Percentiles rank a stretch among this genome's conserved stretches.
Conservation (phyloP, 208 protist genomes). For the Acanthamoeba lenticulata region DNA sequence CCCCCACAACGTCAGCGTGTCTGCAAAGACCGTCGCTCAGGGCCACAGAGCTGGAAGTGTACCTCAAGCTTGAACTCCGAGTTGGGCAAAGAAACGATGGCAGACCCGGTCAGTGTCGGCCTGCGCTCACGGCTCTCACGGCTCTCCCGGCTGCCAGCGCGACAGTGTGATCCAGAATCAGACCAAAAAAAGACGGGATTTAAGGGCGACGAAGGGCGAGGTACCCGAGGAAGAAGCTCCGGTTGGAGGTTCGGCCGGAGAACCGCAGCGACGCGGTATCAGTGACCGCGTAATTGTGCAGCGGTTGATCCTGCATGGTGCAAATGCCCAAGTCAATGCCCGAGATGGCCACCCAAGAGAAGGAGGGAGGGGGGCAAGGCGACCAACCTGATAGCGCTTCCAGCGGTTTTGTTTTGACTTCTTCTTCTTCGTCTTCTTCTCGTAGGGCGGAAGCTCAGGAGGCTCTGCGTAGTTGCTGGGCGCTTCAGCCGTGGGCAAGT, state of each 20-base stretch:
- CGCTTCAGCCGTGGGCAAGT: neutral
- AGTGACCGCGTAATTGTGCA: neutral
- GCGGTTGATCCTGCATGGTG: neutral
- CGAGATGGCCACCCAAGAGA: neutral
- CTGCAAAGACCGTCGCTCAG: neutral
- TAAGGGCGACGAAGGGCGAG: neutral
- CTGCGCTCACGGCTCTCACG: neutral
- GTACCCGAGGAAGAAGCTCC: neutral
- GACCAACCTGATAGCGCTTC: constrained; percentile 25
- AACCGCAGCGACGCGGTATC: neutral
- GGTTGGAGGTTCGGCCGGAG: neutral
- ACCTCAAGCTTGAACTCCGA: neutral
- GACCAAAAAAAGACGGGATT: neutral
- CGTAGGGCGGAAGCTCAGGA: neutral
- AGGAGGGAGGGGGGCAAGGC: neutral
- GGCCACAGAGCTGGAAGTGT: no score
- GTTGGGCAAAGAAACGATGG: neutral
- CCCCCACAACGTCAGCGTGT: no score
- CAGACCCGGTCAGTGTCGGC: neutral
- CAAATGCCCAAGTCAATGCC: neutral
- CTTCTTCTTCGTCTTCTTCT: neutral
- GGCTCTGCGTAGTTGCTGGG: neutral
- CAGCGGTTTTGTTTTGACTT: neutral
- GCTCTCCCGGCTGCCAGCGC: neutral
- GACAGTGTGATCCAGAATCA: neutral